A percentile compares a stretch with the other conserved stretches of the same genome.
These are phyloP conservation scores for Cyberlindnera euphorbiae DNA, from an alignment of 805 yeast genomes.

Conservation along the genomic window DNA sequence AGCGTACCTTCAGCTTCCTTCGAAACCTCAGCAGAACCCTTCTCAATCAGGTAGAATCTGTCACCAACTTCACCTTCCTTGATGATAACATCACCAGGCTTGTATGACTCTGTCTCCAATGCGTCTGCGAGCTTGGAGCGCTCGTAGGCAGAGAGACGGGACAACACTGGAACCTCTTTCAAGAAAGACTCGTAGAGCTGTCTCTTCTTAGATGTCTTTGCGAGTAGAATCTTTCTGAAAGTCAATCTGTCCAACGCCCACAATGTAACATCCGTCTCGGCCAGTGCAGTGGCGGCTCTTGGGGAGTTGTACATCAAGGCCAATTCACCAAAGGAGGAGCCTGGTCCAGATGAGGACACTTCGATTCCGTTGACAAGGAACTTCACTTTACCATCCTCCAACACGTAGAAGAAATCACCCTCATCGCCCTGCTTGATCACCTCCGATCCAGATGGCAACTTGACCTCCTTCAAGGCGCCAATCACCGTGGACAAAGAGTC, in stretches of 20 bases:
- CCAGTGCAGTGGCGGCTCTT: conserved; percentile 90
- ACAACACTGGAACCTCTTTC: conserved; percentile 78
- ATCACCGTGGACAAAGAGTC: conserved; percentile 74
- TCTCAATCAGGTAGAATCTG: conserved; percentile 67
- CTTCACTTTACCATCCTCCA: conserved; percentile 82
- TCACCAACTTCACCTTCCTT: conserved; percentile 84
- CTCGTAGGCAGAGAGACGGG: conserved; percentile 69
- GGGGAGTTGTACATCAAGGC: conserved; percentile 98
- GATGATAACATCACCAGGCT: conserved; percentile 69
- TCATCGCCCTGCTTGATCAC: conserved; percentile 90
- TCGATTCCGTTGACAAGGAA: conserved; percentile 61
- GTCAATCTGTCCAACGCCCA: conserved; percentile 95
- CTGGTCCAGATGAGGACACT: conserved; percentile 75
- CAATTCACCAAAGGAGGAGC: conserved; percentile 92
- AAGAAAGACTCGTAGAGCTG: conserved; percentile 85
- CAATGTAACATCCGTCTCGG: conserved; percentile 63
- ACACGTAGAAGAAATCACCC: conserved; percentile 87
- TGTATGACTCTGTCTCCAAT: conserved; percentile 68
- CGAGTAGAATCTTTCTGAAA: conserved; percentile 85
- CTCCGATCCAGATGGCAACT: conserved; percentile 50
- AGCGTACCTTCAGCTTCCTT: conserved; percentile 58
- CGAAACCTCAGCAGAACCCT: conserved; percentile 76
- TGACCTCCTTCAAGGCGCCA: conserved; percentile 75
- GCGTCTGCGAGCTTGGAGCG: conserved; percentile 94
- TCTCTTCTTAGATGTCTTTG: conserved; percentile 87